These are phyloP conservation scores for Apiotrichum montevideense DNA, from an alignment of 1,284 basidiomycete species.

Conservation along the genomic window DNA sequence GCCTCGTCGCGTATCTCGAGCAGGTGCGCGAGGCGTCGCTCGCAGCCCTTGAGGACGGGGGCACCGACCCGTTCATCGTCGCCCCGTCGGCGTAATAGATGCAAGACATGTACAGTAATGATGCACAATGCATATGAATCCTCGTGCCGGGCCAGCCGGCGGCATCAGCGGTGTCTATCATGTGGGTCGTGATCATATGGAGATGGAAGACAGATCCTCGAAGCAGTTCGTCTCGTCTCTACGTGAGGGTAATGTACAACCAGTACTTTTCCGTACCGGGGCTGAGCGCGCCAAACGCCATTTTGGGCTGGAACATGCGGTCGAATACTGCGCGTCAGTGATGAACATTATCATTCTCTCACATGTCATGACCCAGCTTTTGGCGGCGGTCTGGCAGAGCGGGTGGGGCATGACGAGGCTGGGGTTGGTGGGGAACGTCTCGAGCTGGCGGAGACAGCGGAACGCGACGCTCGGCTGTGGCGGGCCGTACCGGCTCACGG, in stretches of 20 bases:
- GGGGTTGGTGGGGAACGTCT: slow-evolving; percentile 68
- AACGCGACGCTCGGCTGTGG: slow-evolving; percentile 36
- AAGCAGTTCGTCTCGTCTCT: neutral
- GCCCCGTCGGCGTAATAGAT: neutral
- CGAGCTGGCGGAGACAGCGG: slow-evolving; percentile 25
- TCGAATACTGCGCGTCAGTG: slow-evolving; percentile 65
- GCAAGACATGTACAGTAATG: neutral
- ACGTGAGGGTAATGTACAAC: slow-evolving; percentile 24
- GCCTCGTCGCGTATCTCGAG: slow-evolving; percentile 64
- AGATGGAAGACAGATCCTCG: too few relatives aligned
- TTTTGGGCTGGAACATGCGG: slow-evolving; percentile 63
- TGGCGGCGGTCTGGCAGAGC: slow-evolving; percentile 77
- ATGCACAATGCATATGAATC: neutral
- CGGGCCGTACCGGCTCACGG: slow-evolving; percentile 75
- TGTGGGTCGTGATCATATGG: too few relatives aligned
- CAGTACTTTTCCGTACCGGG: slow-evolving; percentile 44
- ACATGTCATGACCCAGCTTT: slow-evolving; percentile 76
- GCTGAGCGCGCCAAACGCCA: slow-evolving; percentile 22
- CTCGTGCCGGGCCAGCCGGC: too few relatives aligned
- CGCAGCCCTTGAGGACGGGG: slow-evolving; percentile 62
- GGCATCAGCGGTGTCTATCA: too few relatives aligned
- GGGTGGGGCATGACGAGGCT: slow-evolving; percentile 84
- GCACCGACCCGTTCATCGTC: slow-evolving; percentile 63
- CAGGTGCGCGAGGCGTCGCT: slow-evolving; percentile 65
- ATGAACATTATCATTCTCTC: slow-evolving; percentile 34